These are phyloP conservation scores for Tulasnella sp. DNA, from an alignment of 768 basidiomycete species.

Conservation along the genomic window DNA sequence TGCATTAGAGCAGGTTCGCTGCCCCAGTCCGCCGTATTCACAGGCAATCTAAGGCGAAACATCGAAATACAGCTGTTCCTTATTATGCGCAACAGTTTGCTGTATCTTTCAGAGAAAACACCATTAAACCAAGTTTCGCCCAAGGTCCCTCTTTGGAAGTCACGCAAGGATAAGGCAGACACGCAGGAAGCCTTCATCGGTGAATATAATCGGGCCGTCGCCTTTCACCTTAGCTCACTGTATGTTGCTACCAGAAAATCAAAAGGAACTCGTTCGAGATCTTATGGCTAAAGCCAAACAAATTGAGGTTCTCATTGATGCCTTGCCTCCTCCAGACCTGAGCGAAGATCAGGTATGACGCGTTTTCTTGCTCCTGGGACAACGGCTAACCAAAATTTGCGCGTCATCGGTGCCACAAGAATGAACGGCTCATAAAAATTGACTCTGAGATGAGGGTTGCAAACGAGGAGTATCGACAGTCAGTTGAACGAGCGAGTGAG, in stretches of 20 bases:
- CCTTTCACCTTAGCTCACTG: not conserved
- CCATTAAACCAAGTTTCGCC: constrained; percentile 74
- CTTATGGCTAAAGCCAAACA: constrained; percentile 85
- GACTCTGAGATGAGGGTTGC: constrained; percentile 67
- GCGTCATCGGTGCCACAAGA: constrained; percentile 40
- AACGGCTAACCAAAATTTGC: not conserved
- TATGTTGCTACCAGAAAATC: constrained; percentile 53
- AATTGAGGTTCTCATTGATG: constrained; percentile 77
- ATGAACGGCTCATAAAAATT: constrained; percentile 58
- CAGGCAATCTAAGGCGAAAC: constrained; percentile 3
- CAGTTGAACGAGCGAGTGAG: constrained; percentile 74
- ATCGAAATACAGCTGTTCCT: constrained; percentile 58
- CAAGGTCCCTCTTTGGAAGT: constrained; percentile 80
- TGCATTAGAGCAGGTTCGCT: constrained; percentile 77
- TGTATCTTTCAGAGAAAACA: constrained; percentile 71
- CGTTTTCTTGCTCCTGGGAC: not conserved
- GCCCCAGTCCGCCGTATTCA: not conserved
- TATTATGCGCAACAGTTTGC: constrained; percentile 80
- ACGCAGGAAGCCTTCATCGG: constrained; percentile 72
- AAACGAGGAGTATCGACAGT: constrained; percentile 70
- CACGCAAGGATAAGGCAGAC: constrained; percentile 64
- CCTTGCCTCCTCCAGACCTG: constrained; percentile 70
- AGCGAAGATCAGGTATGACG: constrained; percentile 65
- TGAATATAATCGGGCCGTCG: constrained; percentile 33
- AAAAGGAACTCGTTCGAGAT: constrained; percentile 77